A percentile compares a stretch with the other conserved stretches of the same genome.
Conservation (phyloP, 257 asterid species). For the Petunia axillaris region DNA sequence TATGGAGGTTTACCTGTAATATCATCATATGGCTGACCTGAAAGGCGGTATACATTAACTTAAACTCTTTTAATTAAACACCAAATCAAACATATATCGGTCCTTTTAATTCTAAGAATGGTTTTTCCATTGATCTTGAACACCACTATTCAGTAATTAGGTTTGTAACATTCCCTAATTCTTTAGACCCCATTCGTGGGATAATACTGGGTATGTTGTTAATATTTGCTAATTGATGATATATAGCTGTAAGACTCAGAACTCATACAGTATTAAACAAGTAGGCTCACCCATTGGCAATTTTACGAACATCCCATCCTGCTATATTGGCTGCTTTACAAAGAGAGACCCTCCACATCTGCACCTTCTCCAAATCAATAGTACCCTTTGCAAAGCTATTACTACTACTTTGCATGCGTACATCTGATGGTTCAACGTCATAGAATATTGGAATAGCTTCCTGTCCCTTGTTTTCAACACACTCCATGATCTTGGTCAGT, state of each 20-base stretch:
- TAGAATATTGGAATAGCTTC: background rate
- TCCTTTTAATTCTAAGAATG: no score
- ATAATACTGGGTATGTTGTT: no score
- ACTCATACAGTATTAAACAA: background rate
- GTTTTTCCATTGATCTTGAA: no score
- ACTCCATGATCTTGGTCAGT: conserved; percentile 7
- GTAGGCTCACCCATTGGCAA: no score
- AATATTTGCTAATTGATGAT: background rate
- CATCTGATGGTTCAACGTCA: background rate
- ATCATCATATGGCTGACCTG: no score
- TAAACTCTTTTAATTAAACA: no score
- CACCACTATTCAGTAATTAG: no score
- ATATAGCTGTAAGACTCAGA: background rate
- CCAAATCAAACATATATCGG: no score
- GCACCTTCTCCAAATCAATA: background rate
- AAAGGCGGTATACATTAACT: no score
- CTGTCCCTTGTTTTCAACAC: background rate
- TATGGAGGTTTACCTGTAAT: no score
- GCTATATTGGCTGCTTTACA: background rate
- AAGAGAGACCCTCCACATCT: background rate
- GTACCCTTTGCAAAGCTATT: background rate
- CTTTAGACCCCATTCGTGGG: no score
- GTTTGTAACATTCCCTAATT: no score
- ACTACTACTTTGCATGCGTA: background rate
- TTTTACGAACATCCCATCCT: background rate